Base-by-base conservation (phyloP, 768 basidiomycete genomes). In the Candolleomyces aberdarensis region DNA sequence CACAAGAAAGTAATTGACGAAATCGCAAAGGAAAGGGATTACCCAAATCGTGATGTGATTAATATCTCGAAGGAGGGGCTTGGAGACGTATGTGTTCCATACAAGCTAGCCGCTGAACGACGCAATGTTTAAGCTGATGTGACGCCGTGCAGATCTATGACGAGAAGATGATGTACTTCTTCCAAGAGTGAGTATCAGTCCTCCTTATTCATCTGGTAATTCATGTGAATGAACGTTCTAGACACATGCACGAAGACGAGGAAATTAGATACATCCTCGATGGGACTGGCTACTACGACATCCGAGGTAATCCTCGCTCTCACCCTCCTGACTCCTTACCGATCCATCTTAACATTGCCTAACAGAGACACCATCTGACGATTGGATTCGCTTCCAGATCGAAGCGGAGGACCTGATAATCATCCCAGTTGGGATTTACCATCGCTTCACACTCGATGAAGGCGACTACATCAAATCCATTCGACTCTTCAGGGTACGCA, bases 211-310 rank as follows among this genome's bases (percentile, higher is more conserved):
- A 3, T 26, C 17, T 47, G 29, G 43, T 26, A 22, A 31, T n/a
- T 43, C 11, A 17, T 36, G 13, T 36, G 49, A 32, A 36, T 14
- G 22, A 29, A 26, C 15, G n/a, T 5, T 39, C 19, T 22, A 92
- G 91, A 67, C 94, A 97, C 67, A 83, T 97, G 79, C 96, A 97
- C 67, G 94, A 97, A 71, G 95, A 97, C 67, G 95, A 97, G 68
- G 95, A 97, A 74, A 96, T 96, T 69, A 80, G 95, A 10, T 97
- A 91, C 68, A 85, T 96, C 65, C 80, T 93, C 46, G 79, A 82
- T 1, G 96, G 96, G 15, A 85, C 84, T 39, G 95, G 93, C 0
- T 97, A 86, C 79, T 97, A 96, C 69, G 96, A 97, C 66, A 84
- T 97, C 47, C 82, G 94, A 61, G 91, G 91, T 91, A 64, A 51